Base-by-base conservation (phyloP, 179 eudicot species). In the Silene coronaria region DNA sequence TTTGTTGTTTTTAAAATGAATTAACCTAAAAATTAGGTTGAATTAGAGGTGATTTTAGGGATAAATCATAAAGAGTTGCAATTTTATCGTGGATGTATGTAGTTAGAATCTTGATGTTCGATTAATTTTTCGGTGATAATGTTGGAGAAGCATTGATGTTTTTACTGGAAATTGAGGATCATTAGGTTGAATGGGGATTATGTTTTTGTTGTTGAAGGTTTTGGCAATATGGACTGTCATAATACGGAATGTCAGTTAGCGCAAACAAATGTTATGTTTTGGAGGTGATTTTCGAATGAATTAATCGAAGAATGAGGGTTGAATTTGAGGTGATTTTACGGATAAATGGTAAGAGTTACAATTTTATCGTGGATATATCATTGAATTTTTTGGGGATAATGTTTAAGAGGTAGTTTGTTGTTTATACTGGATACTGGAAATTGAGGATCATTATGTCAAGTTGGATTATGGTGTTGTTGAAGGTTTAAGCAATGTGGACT, bases 401-500 rank as follows among this genome's bases (percentile, higher is more conserved):
- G n/a, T n/a, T n/a, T n/a, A n/a, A n/a, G n/a, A n/a, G n/a, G n/a
- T n/a, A n/a, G n/a, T n/a, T n/a, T n/a, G n/a, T n/a, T n/a, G n/a
- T n/a, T n/a, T n/a, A n/a, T n/a, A n/a, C n/a, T n/a, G n/a, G n/a
- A n/a, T 42, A 8, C 48, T 38, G 48, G 48, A 42, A 10, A 42
- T 42, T 10, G 71, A 19, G 30, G 68, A 23, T 28, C 68, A 14
- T 64, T 70, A 10, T 13, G 72, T 22, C 14, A 10, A 22, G 26
- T 70, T 51, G 34, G n/a, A 28, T 10, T 13, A 42, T 71, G 24
- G 46, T 64, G 4, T 53, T 53, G 21, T 26, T 81, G 70, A 75
- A 83, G 88, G 88, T 26, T 26, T 71, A 74, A 77, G 69, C 68
- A 79, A 70, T 77, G 75, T 77, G 76, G 81, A 71, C 28, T 67